Conservation (phyloP, 129 eudicot genomes). For the Sambucus nigra region DNA sequence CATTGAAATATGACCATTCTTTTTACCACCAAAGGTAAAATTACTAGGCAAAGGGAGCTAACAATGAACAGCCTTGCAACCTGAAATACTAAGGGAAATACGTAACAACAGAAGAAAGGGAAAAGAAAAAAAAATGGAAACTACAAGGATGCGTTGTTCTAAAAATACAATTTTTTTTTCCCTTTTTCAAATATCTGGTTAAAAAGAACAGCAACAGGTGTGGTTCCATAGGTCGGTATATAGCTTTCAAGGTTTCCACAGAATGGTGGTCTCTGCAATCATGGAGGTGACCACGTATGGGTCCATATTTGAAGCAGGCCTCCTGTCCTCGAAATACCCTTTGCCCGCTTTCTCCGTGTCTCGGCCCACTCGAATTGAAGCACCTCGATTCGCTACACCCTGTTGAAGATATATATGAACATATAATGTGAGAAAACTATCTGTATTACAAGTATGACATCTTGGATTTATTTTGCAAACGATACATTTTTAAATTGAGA, state of each 20-base stretch:
- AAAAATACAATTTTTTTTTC: not conserved
- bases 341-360: slow-evolving; percentile 78
- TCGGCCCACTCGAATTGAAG: slow-evolving; percentile 76
- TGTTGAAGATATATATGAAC: not conserved
- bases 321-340: slow-evolving; percentile 91
- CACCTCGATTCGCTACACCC: slow-evolving; percentile 99
- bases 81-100: no score
- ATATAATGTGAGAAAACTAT: no score
- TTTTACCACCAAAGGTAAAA: not conserved
- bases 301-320: slow-evolving; percentile 96
- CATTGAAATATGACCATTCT: not conserved
- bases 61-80: no score
- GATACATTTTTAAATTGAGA: no score
- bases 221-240: not conserved
- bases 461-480: no score
- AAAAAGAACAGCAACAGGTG: not conserved
- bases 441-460: no score
- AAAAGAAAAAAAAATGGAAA: not conserved
- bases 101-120: not conserved
- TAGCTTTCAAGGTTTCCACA: slow-evolving; percentile 20
- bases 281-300: slow-evolving; percentile 82
- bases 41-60: not conserved
- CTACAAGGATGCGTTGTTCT: not conserved
- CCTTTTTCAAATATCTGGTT: not conserved
- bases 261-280: slow-evolving; percentile 81